Evolutionary conservation across 1,139 yeast genomes (phyloP), one percentile per base, ranked within the genome.

Genomic region (Tardiomyces blankii): DNA sequence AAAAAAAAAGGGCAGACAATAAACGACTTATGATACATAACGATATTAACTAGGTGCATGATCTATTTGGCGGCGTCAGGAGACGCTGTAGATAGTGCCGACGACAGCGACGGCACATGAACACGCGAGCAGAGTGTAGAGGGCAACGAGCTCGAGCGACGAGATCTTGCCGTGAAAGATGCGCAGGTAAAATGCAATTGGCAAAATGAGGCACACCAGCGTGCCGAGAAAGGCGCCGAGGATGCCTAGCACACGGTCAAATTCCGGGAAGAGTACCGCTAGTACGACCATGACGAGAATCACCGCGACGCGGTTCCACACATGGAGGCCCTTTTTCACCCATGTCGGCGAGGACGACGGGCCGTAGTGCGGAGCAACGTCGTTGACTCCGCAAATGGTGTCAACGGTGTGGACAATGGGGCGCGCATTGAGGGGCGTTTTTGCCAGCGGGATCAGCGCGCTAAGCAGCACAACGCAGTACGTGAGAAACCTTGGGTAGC

Each of bases 181-280:
- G 47, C 68, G 69, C 52, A 81, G 63, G 60, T 87, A 84, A 62
- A 88, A 88, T 40, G 77, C 57, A 14, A 84, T 68, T 2, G 96
- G 96, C 27, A 87, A 70, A 2, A 86, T 77, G 49, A 88, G 68
- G 60, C 96, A 89, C 41, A 88, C 80, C 1, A 82, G 73, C 59
- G 83, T 83, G 56, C 96, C 86, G 44, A 89, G 69, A 2, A 88
- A 79, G 35, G 91, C 77, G 3, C 96, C 96, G 54, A 86, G 68
- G 45, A 88, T 77, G 8, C 95, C 86, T 64, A 89, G 81, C 48
- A 88, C 74, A 57, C 79, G 78, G 49, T 93, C 96, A 64, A 88
- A 89, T 32, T 81, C 79, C 4, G 86, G 85, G 56, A 85, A 75
- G 2, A 77, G 48, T 32, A 83, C 69, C 1, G 95, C 76, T 43